A percentile compares a stretch with the other conserved stretches of the same genome.
Evolutionary conservation across 306 rosid genomes (phyloP).

Genomic region (Rosa persica): DNA sequence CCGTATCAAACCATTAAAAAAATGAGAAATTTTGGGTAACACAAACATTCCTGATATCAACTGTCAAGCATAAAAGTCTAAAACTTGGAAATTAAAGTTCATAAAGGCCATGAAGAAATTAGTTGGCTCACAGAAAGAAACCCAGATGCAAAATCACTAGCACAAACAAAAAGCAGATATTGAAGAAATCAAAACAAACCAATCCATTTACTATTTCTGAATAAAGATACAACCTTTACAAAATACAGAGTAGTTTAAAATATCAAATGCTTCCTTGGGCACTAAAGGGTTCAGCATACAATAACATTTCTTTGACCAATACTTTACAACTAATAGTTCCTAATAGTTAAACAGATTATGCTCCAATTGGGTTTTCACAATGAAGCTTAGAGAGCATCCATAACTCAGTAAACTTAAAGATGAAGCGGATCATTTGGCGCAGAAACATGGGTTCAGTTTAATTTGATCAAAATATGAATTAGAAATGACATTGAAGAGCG

Average conservation of each 20-base stretch:
- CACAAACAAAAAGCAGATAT: not conserved
- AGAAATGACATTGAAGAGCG: not conserved
- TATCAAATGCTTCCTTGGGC: not conserved
- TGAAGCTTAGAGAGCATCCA: not conserved
- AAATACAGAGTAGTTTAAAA: not conserved
- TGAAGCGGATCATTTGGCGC: not conserved
- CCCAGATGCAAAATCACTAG: not conserved
- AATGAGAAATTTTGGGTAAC: not conserved
- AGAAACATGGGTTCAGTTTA: conserved; percentile 5
- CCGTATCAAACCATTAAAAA: not conserved
- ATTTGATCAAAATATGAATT: not conserved
- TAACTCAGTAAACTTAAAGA: not conserved
- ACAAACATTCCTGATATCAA: not conserved
- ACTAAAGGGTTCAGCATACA: not conserved
- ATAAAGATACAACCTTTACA: not conserved
- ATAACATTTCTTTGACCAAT: not conserved
- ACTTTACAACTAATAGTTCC: not conserved
- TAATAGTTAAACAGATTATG: not conserved
- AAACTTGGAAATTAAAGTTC: not conserved
- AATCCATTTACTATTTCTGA: not conserved
- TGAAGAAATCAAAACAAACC: not conserved
- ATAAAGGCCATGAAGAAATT: not conserved
- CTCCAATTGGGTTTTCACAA: not conserved
- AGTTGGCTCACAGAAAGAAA: not conserved
- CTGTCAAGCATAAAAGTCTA: not conserved